These are phyloP conservation scores for Phialemonium atrogriseum DNA, from an alignment of 2,329 filamentous ascomycete genomes.

Conservation along the genomic window DNA sequence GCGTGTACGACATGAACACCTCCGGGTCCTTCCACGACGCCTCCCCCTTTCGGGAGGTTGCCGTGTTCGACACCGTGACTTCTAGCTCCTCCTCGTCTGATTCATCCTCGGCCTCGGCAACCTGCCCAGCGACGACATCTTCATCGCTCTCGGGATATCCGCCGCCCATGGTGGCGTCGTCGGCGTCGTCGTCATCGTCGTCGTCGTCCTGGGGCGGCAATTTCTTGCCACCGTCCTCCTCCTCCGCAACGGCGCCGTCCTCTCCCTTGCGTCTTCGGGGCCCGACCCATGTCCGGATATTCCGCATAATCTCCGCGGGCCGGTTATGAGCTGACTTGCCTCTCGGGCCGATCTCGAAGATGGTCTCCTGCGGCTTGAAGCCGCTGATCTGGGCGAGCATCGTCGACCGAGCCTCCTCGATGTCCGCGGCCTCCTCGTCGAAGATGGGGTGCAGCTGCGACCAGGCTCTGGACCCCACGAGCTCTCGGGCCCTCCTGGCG, in stretches of 20 bases:
- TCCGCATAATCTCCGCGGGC: conserved; percentile 68
- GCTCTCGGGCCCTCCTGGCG: conserved; percentile 74
- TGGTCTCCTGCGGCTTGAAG: conserved; percentile 84
- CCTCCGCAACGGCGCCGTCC: conserved; percentile 19
- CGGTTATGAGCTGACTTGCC: conserved; percentile 53
- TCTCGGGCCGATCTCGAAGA: conserved; percentile 80
- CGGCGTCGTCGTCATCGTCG: conserved; percentile 22
- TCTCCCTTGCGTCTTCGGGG: conserved; percentile 38
- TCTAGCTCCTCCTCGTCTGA: conserved; percentile 59
- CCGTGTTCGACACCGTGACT: conserved; percentile 59
- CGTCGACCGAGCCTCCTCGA: conserved; percentile 66
- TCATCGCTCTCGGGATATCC: conserved; percentile 26
- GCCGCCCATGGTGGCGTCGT: conserved; percentile 35
- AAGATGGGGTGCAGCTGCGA: conserved; percentile 75
- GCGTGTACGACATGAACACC: conserved; percentile 94
- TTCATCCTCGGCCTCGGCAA: conserved; percentile 27
- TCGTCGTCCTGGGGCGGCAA: conserved; percentile 20
- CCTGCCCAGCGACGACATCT: conserved; percentile 24
- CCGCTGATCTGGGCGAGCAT: conserved; percentile 86
- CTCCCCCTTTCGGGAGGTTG: conserved; percentile 42
- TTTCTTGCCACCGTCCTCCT: conserved; percentile 20
- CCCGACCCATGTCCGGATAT: conserved; percentile 60
- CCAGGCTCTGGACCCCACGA: conserved; percentile 64
- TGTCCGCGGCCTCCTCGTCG: conserved; percentile 54
- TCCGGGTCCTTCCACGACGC: conserved; percentile 74